Conservation (phyloP, 352 stramenopile species). For the Phytophthora sp. region DNA sequence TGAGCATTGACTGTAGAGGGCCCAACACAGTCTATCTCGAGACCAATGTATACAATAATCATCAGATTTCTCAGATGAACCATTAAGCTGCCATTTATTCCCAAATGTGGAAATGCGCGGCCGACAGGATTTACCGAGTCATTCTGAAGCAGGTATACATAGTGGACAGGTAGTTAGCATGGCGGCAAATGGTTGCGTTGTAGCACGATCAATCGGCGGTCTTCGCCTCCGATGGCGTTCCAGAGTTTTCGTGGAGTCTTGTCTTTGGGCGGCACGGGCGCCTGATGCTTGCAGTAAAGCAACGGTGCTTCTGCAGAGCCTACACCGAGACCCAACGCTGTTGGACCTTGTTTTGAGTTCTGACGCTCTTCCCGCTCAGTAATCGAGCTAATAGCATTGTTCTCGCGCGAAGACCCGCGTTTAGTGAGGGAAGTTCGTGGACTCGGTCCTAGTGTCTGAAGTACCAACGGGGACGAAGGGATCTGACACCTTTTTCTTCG, state of each 20-base stretch:
- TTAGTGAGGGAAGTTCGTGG: slow-evolving; percentile 23
- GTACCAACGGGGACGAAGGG: slow-evolving; percentile 23
- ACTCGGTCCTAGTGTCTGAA: slow-evolving; percentile 35
- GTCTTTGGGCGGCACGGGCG: slow-evolving; percentile 52
- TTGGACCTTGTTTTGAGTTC: neutral
- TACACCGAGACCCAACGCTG: slow-evolving; percentile 24
- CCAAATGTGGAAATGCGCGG: too few relatives aligned
- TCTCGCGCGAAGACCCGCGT: neutral
- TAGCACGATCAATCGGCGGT: slow-evolving; percentile 71
- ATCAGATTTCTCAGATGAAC: slow-evolving; percentile 10
- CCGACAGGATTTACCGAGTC: too few relatives aligned
- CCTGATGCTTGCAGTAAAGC: slow-evolving; percentile 68
- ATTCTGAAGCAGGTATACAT: too few relatives aligned
- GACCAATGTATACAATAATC: slow-evolving; percentile 13
- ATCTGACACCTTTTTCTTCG: slow-evolving; percentile 31
- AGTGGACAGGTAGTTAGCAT: slow-evolving; percentile 20
- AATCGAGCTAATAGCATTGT: neutral
- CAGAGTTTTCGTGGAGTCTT: slow-evolving; percentile 78
- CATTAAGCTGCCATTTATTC: too few relatives aligned
- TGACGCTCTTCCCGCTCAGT: slow-evolving; percentile 11
- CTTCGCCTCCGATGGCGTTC: slow-evolving; percentile 79
- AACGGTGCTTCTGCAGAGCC: slow-evolving; percentile 29
- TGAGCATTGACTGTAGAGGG: too few relatives aligned
- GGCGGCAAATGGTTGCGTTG: slow-evolving; percentile 56
- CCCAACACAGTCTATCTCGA: neutral